Conservation (phyloP, 129 eudicot genomes). For the Flaveria sonorensis region DNA sequence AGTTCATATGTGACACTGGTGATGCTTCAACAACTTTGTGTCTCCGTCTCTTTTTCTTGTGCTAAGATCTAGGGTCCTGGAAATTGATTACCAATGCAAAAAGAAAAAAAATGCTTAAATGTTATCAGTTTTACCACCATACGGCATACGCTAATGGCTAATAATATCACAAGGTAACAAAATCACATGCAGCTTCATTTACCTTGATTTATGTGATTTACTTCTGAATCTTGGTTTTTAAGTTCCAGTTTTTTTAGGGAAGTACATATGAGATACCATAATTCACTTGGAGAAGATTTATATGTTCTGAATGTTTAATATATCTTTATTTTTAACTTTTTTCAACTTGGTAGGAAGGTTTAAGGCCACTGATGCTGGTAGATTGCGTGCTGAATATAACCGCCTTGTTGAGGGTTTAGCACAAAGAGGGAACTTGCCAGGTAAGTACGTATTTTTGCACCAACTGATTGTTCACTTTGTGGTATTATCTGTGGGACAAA, state of each 20-base stretch:
- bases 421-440: constrained; percentile 76
- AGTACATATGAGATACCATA: neutral
- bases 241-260: neutral
- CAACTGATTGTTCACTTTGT: neutral
- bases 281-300: neutral
- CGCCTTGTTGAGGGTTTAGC: constrained; percentile 96
- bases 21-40: neutral
- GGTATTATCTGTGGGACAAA: neutral
- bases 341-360: constrained; percentile 91
- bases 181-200: neutral
- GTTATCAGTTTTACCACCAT: neutral
- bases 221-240: constrained; percentile 9
- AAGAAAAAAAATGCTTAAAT: neutral
- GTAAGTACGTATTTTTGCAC: constrained; percentile 46
- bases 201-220: constrained; percentile 3
- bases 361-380: constrained; percentile 93
- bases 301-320: constrained; percentile 11
- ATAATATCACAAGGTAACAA: neutral
- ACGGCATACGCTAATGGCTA: no score
- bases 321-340: constrained; percentile 40
- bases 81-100: neutral
- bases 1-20: neutral
- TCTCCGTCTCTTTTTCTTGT: neutral
- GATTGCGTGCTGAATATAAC: constrained; percentile 89
- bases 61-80: neutral